A percentile compares a stretch with the other conserved stretches of the same genome.
These are phyloP conservation scores for Rubroshorea leprosula DNA, from an alignment of 345 rosid genomes.

Conservation along the genomic window DNA sequence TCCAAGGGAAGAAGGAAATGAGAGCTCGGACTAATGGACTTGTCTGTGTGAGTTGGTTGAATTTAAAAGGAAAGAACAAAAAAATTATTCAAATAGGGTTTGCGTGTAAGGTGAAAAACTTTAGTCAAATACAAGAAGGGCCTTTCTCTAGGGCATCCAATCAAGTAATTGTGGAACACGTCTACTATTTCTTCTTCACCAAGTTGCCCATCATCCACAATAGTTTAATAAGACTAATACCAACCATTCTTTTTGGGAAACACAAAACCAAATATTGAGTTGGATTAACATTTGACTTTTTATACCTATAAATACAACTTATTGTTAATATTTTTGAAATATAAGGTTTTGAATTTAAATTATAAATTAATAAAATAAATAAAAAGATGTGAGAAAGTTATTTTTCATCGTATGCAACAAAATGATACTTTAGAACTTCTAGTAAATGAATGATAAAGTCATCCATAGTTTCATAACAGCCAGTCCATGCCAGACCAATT, in stretches of 20 bases:
- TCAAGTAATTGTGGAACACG: not conserved
- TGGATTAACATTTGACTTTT: too few species aligned
- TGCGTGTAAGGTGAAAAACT: slow-evolving; percentile 4
- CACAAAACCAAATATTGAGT: too few species aligned
- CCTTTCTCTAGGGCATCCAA: slow-evolving; percentile 10
- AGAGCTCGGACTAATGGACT: not conserved
- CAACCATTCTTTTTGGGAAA: not conserved
- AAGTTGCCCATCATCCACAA: not conserved
- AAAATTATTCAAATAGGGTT: slow-evolving; percentile 11
- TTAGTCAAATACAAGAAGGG: too few species aligned
- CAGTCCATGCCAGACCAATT: slow-evolving; percentile 9
- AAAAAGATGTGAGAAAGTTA: too few species aligned
- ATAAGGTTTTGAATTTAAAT: too few species aligned
- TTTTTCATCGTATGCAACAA: too few species aligned
- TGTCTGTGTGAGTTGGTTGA: slow-evolving; percentile 12
- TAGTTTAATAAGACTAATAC: too few species aligned
- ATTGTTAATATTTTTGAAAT: too few species aligned
- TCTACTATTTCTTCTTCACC: not conserved
- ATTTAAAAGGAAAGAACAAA: not conserved
- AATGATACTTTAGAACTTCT: not conserved
- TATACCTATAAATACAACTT: too few species aligned
- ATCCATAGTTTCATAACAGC: not conserved
- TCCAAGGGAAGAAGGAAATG: not conserved
- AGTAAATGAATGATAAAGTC: not conserved
- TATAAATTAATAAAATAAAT: too few species aligned